Evolutionary conservation across 768 basidiomycete species (phyloP).

Genomic region (Imleria badia): DNA sequence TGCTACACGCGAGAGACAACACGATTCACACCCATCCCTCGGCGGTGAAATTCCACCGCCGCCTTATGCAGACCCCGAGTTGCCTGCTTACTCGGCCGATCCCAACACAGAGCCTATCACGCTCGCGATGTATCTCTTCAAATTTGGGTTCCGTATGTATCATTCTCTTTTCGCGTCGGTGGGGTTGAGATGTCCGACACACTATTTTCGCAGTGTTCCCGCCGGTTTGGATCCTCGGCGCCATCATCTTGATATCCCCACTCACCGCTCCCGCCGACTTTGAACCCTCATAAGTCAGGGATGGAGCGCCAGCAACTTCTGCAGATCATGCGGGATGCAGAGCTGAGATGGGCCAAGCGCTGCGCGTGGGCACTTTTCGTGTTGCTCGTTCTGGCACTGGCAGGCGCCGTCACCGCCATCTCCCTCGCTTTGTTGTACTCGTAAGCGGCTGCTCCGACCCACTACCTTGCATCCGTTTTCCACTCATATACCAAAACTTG

Average conservation of each 20-base stretch:
- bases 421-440: background rate
- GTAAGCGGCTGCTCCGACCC: background rate
- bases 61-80: constrained; percentile 31
- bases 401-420: background rate
- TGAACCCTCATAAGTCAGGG: constrained; percentile 34
- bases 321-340: constrained; percentile 33
- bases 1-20: constrained; percentile 32
- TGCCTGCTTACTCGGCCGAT: constrained; percentile 34
- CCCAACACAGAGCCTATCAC: constrained; percentile 39
- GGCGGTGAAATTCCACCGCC: constrained; percentile 24
- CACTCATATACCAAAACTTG: background rate
- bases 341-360: constrained; percentile 44
- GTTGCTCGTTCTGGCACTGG: background rate
- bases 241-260: constrained; percentile 40
- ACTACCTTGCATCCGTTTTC: background rate
- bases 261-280: constrained; percentile 35
- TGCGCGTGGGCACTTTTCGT: constrained; percentile 16
- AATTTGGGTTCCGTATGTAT: constrained; percentile 48
- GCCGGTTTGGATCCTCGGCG: constrained; percentile 47
- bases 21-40: constrained; percentile 20
- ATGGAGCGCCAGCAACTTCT: constrained; percentile 35
- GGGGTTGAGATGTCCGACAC: background rate
- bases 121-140: constrained; percentile 49
- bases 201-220: constrained; percentile 40
- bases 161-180: background rate